Evolutionary conservation across 2,329 filamentous ascomycete genomes (phyloP), one percentile per base, ranked within the genome.

Genomic region (Cladosporium cucumerinum): DNA sequence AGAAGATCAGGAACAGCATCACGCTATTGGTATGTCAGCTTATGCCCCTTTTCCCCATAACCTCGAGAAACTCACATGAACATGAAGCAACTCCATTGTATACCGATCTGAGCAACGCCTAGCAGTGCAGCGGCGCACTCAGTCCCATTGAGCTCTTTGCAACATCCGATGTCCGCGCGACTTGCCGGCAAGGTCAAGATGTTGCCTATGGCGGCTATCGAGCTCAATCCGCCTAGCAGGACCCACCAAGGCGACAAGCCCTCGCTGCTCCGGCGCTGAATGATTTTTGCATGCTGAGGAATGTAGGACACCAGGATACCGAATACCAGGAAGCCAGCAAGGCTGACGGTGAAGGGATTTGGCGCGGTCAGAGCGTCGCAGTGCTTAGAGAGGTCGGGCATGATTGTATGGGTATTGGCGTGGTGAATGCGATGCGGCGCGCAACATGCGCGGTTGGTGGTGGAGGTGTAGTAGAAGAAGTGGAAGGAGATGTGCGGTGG

Each of bases 241-340:
- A 99, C 88, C 75, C 97, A 99, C 78, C 94, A 95, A 10, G 95
- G 94, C 32, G 93, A 97, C 67, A 99, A 93, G 67, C 95, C 95
- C 77, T 96, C 94, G 25, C 94, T 96, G 16, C 92, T 95, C 67
- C 89, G 87, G 63, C 93, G 87, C 48, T 86, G 83, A 70, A 97
- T 91, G 78, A 99, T 98, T 73, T 95, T 92, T 77, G 90, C 86
- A 79, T 98, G 94, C 76, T 99, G 95, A 0, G 95, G 95, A 2
- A 98, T 85, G 80, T 99, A 99, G 36, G 94, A 98, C 65, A 96
- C 81, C 67, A 97, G 83, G 72, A 98, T 93, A 65, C 94, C 94
- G 71, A 96, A 76, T 67, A 98, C 83, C 71, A 98, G 92, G 72
- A 96, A 78, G 67, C 67, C 66, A 55, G 74, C 73, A 30, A 76